Conservation (phyloP, 805 yeast species). For the Pichia paraexigua region DNA sequence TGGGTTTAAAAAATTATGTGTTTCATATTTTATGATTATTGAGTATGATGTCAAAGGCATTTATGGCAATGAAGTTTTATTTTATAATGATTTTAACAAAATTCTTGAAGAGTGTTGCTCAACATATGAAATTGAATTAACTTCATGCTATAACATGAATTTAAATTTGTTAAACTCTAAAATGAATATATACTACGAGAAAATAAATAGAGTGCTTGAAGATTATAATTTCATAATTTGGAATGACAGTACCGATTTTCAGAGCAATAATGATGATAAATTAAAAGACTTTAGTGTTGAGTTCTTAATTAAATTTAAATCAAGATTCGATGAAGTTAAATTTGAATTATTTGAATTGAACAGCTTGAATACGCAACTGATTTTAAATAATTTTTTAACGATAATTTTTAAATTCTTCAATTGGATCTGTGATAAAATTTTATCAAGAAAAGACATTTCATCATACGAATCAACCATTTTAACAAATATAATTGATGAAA, state of each 20-base stretch:
- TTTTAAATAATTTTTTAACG: constrained; percentile 14
- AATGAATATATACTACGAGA: constrained; percentile 5
- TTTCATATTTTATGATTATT: constrained; percentile 23
- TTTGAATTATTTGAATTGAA: background rate
- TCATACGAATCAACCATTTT: constrained; percentile 26
- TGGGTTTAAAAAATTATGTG: constrained; percentile 22
- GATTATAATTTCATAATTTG: constrained; percentile 16
- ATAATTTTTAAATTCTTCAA: constrained; percentile 14
- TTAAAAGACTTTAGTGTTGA: constrained; percentile 7
- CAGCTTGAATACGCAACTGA: constrained; percentile 18
- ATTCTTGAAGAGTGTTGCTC: constrained; percentile 18
- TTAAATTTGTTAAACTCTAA: constrained; percentile 12
- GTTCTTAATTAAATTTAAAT: constrained; percentile 11
- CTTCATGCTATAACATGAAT: constrained; percentile 18
- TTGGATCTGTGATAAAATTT: constrained; percentile 14
- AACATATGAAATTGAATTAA: constrained; percentile 15
- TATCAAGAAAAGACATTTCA: constrained; percentile 23
- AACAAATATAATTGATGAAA: constrained; percentile 8
- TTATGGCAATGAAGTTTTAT: constrained; percentile 22
- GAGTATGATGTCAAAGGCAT: constrained; percentile 10
- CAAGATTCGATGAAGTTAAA: background rate
- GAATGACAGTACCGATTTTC: constrained; percentile 9
- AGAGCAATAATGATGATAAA: constrained; percentile 1
- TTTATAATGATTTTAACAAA: constrained; percentile 26
- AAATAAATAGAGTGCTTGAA: constrained; percentile 9